phyloP scores from a whole-genome alignment of 73 alveolate genomes.

The Paramecium octaurelia region DNA sequence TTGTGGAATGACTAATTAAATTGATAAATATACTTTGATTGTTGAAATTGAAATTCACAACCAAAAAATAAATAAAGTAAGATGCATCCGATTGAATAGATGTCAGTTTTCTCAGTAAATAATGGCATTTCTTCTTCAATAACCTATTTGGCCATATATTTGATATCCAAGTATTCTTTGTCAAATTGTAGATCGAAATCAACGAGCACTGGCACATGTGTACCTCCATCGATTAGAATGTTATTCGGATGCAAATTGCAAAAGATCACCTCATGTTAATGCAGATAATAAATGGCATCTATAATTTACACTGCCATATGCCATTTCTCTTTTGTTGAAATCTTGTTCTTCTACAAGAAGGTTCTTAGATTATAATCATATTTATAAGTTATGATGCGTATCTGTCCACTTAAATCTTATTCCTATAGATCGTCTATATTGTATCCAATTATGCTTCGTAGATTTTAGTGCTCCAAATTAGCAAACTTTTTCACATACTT shows the following conservation, averaged over 20 bases:
- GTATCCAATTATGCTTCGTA: not conserved
- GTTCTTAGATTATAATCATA: not conserved
- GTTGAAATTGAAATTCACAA: not conserved
- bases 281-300: conserved; percentile 34
- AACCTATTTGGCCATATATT: not conserved
- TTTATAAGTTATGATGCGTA: not conserved
- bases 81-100: conserved; percentile 14
- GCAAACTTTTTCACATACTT: not conserved
- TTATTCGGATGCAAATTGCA: conserved; percentile 42
- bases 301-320: not conserved
- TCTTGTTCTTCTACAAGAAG: not conserved
- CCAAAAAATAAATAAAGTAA: conserved; percentile 16
- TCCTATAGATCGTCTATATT: not conserved
- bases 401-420: not conserved
- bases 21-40: not conserved
- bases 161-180: not conserved
- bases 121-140: not conserved
- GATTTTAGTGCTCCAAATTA: not conserved
- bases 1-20: not conserved
- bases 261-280: not conserved
- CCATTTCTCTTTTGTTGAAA: not conserved
- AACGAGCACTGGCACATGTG: not conserved
- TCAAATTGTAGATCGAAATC: conserved; percentile 6
- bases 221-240: not conserved
- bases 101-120: not conserved